Percentiles rank a stretch among this genome's conserved stretches.
Conservation (phyloP, 23 red algal species). For the Gracilaria gracilis region DNA sequence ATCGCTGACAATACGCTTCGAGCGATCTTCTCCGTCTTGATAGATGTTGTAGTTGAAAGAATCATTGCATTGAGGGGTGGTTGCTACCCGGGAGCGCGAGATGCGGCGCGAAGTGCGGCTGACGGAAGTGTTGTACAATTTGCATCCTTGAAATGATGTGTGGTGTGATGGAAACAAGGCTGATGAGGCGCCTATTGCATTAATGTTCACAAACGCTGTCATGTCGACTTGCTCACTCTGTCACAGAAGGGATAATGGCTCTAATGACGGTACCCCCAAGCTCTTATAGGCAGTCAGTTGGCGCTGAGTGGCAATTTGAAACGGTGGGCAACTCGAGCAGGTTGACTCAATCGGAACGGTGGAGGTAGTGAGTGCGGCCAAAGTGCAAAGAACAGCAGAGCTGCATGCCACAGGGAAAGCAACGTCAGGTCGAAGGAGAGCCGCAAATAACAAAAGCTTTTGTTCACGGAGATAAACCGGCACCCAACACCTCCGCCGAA, state of each 20-base stretch:
- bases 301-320: too few species aligned
- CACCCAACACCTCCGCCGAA: not conserved
- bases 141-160: slow-evolving; percentile 27
- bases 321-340: not conserved
- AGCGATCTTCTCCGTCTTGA: slow-evolving; percentile 90
- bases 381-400: not conserved
- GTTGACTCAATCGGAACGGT: not conserved
- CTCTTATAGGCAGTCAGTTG: not conserved
- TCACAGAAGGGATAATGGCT: too few species aligned
- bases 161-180: not conserved
- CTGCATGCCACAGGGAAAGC: not conserved
- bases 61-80: slow-evolving; percentile 31
- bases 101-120: not conserved
- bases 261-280: too few species aligned
- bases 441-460: not conserved
- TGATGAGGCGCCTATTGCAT: not conserved
- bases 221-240: not conserved
- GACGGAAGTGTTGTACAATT: slow-evolving; percentile 1
- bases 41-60: slow-evolving; percentile 97
- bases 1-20: slow-evolving; percentile 70
- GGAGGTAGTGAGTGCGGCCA: not conserved
- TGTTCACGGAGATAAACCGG: slow-evolving; percentile 6
- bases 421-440: not conserved
- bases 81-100: not conserved
- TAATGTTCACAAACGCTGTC: slow-evolving; percentile 15